Evolutionary conservation across 2,329 filamentous ascomycete genomes (phyloP).

Genomic region (Aphanoascus verrucosus): DNA sequence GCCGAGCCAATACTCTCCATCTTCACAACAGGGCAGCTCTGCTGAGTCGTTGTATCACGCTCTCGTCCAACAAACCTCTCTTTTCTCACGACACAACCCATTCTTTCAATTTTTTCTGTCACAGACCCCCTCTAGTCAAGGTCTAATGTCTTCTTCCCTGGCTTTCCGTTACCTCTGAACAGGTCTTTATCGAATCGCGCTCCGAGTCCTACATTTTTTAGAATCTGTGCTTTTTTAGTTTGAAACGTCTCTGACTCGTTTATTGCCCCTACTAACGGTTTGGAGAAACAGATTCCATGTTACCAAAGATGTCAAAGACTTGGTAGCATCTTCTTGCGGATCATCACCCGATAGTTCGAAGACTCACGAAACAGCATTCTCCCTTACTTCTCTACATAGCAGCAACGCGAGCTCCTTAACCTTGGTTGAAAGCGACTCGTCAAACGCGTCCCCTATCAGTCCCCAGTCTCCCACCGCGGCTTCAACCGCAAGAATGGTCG

Average conservation of each 20-base stretch:
- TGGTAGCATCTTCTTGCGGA: constrained; percentile 42
- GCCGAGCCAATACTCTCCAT: too few relatives aligned
- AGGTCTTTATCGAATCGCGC: not conserved
- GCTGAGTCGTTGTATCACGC: too few relatives aligned
- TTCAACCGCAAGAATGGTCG: constrained; percentile 30
- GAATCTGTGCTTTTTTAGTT: not conserved
- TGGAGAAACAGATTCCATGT: not conserved
- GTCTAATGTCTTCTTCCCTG: not conserved
- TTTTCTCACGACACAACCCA: too few relatives aligned
- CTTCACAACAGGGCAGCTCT: too few relatives aligned
- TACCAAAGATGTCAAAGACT: not conserved
- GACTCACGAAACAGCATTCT: constrained; percentile 41
- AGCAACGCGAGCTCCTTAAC: constrained; percentile 25
- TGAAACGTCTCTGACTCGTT: not conserved
- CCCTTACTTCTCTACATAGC: constrained; percentile 33
- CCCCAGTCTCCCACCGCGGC: constrained; percentile 27
- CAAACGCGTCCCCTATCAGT: constrained; percentile 17
- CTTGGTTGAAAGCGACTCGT: constrained; percentile 21
- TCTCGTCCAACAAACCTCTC: too few relatives aligned
- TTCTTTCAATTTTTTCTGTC: too few relatives aligned
- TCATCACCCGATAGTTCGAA: constrained; percentile 44
- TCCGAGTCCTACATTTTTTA: not conserved
- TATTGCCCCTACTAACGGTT: not conserved
- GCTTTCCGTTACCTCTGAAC: not conserved
- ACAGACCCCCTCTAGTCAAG: too few relatives aligned